Evolutionary conservation across 768 basidiomycete genomes (phyloP).

Genomic region (Galerina sulciceps): DNA sequence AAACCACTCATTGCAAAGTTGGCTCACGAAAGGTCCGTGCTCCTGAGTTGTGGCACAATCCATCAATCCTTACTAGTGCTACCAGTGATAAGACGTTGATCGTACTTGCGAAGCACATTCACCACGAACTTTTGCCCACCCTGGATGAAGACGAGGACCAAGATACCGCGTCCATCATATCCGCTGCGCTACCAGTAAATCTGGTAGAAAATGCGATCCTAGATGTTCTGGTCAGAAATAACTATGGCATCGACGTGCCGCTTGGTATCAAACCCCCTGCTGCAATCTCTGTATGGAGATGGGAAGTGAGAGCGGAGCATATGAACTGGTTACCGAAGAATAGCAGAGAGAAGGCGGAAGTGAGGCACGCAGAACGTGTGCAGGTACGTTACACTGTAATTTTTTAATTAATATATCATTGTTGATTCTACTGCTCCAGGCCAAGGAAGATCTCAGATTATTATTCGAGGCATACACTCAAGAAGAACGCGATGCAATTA

Average conservation of each 20-base stretch:
- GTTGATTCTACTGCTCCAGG: slow-evolving; percentile 41
- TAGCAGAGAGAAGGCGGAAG: slow-evolving; percentile 62
- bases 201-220: slow-evolving; percentile 70
- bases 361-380: slow-evolving; percentile 63
- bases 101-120: slow-evolving; percentile 70
- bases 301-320: slow-evolving; percentile 74
- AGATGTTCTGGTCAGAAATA: slow-evolving; percentile 64
- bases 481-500: slow-evolving; percentile 56
- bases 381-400: slow-evolving; percentile 44
- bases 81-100: slow-evolving; percentile 72
- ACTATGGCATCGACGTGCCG: slow-evolving; percentile 76
- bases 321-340: slow-evolving; percentile 71
- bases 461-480: slow-evolving; percentile 63
- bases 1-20: slow-evolving; percentile 80
- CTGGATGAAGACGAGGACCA: slow-evolving; percentile 60
- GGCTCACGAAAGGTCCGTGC: slow-evolving; percentile 79
- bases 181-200: slow-evolving; percentile 48
- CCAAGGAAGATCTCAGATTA: slow-evolving; percentile 55
- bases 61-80: background rate
- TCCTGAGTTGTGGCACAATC: slow-evolving; percentile 3
- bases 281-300: slow-evolving; percentile 78
- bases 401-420: background rate
- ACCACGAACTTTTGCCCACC: slow-evolving; percentile 67
- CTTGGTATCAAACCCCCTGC: slow-evolving; percentile 59
- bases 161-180: slow-evolving; percentile 37